These are phyloP conservation scores for Ustilago vetiveriae DNA, from an alignment of 1,284 basidiomycete genomes.

Conservation along the genomic window DNA sequence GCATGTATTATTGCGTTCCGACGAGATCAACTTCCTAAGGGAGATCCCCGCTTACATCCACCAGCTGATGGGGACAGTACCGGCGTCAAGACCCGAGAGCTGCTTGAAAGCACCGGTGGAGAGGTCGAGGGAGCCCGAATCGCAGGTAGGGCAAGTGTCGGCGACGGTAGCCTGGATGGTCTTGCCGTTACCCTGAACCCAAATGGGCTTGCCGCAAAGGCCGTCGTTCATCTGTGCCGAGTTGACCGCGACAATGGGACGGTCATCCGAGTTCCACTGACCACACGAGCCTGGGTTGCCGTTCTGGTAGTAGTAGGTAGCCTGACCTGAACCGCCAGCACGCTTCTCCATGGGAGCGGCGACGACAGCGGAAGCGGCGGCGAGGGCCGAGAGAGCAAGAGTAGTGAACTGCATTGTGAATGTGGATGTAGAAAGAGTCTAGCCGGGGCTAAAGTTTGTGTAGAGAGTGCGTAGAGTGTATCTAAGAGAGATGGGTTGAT, in stretches of 20 bases:
- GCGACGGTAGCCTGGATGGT: slow-evolving; percentile 39
- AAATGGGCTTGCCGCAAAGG: slow-evolving; percentile 37
- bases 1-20: no score
- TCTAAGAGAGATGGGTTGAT: slow-evolving; percentile 3
- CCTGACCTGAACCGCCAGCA: slow-evolving; percentile 29
- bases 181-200: slow-evolving; percentile 44
- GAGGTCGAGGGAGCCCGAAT: slow-evolving; percentile 47
- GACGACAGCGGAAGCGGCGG: slow-evolving; percentile 28
- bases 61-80: slow-evolving; percentile 46
- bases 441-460: not conserved
- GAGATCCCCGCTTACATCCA: slow-evolving; percentile 24
- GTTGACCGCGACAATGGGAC: slow-evolving; percentile 39
- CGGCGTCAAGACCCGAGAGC: slow-evolving; percentile 28
- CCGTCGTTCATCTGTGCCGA: slow-evolving; percentile 31
- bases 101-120: slow-evolving; percentile 51
- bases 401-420: slow-evolving; percentile 50
- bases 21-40: no score
- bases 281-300: slow-evolving; percentile 62
- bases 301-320: slow-evolving; percentile 57
- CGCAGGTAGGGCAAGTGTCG: slow-evolving; percentile 56
- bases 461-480: no score
- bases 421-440: not conserved
- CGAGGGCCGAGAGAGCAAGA: slow-evolving; percentile 37
- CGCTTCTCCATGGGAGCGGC: slow-evolving; percentile 42
- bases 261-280: slow-evolving; percentile 41